Percentiles rank a stretch among this genome's conserved stretches.
phyloP scores from a whole-genome alignment of 2,329 filamentous ascomycete genomes.

The Verticillium dahliae region DNA sequence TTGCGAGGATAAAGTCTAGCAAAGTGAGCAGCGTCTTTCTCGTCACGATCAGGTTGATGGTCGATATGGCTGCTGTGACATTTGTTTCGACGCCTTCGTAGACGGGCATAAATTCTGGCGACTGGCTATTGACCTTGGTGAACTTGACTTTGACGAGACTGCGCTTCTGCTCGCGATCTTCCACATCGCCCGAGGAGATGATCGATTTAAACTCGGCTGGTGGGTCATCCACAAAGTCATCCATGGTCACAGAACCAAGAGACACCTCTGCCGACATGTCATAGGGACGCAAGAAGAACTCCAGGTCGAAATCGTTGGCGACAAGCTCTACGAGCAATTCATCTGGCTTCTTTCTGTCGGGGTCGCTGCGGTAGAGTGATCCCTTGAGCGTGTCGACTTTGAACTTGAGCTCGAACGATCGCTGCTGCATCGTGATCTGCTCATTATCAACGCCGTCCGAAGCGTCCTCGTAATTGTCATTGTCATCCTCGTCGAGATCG shows the following conservation, averaged over 20 bases:
- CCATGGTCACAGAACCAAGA: constrained; percentile 77
- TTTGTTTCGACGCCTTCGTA: constrained; percentile 95
- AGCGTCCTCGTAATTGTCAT: constrained; percentile 61
- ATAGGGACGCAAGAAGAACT: constrained; percentile 81
- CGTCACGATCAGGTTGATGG: constrained; percentile 93
- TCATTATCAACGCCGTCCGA: constrained; percentile 48
- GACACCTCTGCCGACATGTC: constrained; percentile 93
- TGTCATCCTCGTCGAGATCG: constrained; percentile 55
- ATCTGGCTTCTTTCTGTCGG: constrained; percentile 69
- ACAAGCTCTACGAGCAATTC: constrained; percentile 83
- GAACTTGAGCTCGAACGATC: constrained; percentile 94
- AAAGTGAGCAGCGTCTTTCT: constrained; percentile 86
- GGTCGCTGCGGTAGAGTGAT: constrained; percentile 82
- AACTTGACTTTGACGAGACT: constrained; percentile 88
- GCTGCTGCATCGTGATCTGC: constrained; percentile 71
- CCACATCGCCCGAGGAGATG: constrained; percentile 71
- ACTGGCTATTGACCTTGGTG: constrained; percentile 79
- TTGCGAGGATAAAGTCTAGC: constrained; percentile 87
- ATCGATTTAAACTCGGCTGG: constrained; percentile 93
- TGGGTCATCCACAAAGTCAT: constrained; percentile 90
- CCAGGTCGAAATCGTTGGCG: constrained; percentile 79
- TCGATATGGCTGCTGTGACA: constrained; percentile 83
- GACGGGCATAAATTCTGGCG: constrained; percentile 85
- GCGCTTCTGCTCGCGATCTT: constrained; percentile 68
- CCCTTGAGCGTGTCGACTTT: constrained; percentile 91